These are phyloP conservation scores for Colletotrichum eremochloae DNA, from an alignment of 2,329 filamentous ascomycete genomes.

Conservation along the genomic window DNA sequence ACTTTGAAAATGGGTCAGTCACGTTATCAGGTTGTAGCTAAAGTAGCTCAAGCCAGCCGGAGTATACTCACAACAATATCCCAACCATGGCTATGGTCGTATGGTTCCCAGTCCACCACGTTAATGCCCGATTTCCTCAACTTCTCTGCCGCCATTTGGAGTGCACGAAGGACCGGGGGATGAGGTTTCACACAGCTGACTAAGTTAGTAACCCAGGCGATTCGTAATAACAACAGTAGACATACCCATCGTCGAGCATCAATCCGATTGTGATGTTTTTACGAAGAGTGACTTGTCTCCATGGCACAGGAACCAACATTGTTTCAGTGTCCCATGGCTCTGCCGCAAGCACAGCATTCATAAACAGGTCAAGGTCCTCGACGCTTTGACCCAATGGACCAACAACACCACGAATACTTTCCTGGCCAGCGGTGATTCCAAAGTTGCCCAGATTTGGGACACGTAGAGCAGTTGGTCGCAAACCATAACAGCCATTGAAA, in stretches of 20 bases:
- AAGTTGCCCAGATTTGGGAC: slow-evolving; percentile 67
- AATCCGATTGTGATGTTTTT: slow-evolving; percentile 68
- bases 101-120: slow-evolving; percentile 64
- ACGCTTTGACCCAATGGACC: slow-evolving; percentile 71
- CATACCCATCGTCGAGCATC: slow-evolving; percentile 74
- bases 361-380: slow-evolving; percentile 67
- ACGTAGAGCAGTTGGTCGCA: slow-evolving; percentile 69
- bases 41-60: not conserved
- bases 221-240: slow-evolving; percentile 49
- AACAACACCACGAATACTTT: slow-evolving; percentile 73
- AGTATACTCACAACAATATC: slow-evolving; percentile 11
- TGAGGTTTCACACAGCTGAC: slow-evolving; percentile 60
- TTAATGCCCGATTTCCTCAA: slow-evolving; percentile 63
- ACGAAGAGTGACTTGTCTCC: slow-evolving; percentile 56
- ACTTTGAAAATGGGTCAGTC: not conserved
- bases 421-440: slow-evolving; percentile 74
- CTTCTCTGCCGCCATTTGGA: slow-evolving; percentile 58
- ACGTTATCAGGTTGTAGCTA: not conserved
- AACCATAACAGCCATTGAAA: slow-evolving; percentile 69
- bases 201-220: not conserved
- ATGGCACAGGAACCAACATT: slow-evolving; percentile 69
- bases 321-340: slow-evolving; percentile 71
- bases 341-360: slow-evolving; percentile 62
- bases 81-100: slow-evolving; percentile 52
- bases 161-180: slow-evolving; percentile 71